phyloP scores from a whole-genome alignment of 495 filamentous ascomycete species.

The Annulohypoxylon moriforme region DNA sequence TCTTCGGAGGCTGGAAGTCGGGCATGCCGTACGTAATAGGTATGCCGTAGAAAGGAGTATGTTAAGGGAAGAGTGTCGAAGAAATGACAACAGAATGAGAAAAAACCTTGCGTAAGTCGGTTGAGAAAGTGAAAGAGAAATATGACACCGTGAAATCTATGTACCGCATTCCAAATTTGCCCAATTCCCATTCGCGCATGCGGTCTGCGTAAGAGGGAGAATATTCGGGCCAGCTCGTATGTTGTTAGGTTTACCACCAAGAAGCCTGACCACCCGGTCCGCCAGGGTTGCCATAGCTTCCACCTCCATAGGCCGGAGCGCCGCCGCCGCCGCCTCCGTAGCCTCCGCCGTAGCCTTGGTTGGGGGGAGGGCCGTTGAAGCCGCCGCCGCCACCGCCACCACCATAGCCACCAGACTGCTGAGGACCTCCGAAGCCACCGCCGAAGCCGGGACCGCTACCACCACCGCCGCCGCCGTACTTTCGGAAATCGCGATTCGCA shows the following conservation, averaged over 20 bases:
- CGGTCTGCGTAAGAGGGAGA: slow-evolving; percentile 31
- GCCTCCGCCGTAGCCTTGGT: slow-evolving; percentile 69
- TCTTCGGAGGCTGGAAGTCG: slow-evolving; percentile 52
- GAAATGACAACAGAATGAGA: slow-evolving; percentile 50
- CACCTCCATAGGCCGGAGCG: slow-evolving; percentile 57
- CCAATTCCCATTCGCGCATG: slow-evolving; percentile 19
- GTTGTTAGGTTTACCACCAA: slow-evolving; percentile 84
- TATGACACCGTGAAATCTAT: slow-evolving; percentile 45
- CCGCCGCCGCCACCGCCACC: slow-evolving; percentile 63
- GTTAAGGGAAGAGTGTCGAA: slow-evolving; percentile 45
- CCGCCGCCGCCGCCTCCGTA: slow-evolving; percentile 50
- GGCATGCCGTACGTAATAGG: slow-evolving; percentile 42
- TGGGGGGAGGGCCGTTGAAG: slow-evolving; percentile 61
- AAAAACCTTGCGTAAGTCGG: slow-evolving; percentile 43
- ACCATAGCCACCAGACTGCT: slow-evolving; percentile 51
- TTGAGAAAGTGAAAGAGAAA: slow-evolving; percentile 37
- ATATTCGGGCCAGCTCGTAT: slow-evolving; percentile 15
- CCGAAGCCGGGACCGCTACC: slow-evolving; percentile 50
- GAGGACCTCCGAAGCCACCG: slow-evolving; percentile 63
- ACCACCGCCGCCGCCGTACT: slow-evolving; percentile 70
- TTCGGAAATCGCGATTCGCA: slow-evolving; percentile 90
- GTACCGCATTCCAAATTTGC: slow-evolving; percentile 40
- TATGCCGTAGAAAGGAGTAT: slow-evolving; percentile 55
- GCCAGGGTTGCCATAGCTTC: slow-evolving; percentile 86
- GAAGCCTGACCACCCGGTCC: slow-evolving; percentile 83